Evolutionary conservation across 371 early-diverging fungal genomes (phyloP).

Genomic region (Nosema muscidifuracis): DNA sequence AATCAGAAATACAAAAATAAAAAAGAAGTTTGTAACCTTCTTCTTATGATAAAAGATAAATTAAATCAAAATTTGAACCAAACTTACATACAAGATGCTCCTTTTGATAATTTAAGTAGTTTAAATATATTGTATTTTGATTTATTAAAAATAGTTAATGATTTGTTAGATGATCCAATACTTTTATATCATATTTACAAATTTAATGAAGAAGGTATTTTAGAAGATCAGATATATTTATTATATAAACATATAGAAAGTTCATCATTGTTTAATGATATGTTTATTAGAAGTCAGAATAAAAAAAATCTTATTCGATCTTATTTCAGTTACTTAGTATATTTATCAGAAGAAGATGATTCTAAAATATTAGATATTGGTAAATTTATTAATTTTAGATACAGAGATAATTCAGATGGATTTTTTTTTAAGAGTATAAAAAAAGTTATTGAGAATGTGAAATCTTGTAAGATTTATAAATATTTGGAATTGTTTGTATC

Average conservation of each 20-base stretch:
- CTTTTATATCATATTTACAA: not conserved
- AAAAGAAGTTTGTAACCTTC: not conserved
- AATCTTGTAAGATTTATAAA: no score
- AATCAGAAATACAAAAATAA: not conserved
- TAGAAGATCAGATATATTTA: conserved; percentile 5
- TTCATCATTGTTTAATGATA: not conserved
- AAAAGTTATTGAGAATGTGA: not conserved
- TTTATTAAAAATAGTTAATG: not conserved
- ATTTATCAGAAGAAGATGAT: not conserved
- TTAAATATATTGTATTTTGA: not conserved
- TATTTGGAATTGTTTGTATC: not conserved
- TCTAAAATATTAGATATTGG: not conserved
- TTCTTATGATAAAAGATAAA: not conserved
- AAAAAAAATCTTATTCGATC: conserved; percentile 6
- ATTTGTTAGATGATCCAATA: not conserved
- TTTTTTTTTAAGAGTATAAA: not conserved
- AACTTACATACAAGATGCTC: not conserved
- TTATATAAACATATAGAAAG: not conserved
- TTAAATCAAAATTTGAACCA: not conserved
- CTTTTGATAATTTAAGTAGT: not conserved
- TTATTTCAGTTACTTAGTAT: not conserved
- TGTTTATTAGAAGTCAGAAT: not conserved
- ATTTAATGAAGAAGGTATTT: conserved; percentile 7
- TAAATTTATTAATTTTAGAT: conserved; percentile 6
- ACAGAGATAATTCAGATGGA: not conserved